Evolutionary conservation across 768 basidiomycete species (phyloP), one percentile per base, ranked within the genome.

Genomic region (Fibroporia radiculosa): DNA sequence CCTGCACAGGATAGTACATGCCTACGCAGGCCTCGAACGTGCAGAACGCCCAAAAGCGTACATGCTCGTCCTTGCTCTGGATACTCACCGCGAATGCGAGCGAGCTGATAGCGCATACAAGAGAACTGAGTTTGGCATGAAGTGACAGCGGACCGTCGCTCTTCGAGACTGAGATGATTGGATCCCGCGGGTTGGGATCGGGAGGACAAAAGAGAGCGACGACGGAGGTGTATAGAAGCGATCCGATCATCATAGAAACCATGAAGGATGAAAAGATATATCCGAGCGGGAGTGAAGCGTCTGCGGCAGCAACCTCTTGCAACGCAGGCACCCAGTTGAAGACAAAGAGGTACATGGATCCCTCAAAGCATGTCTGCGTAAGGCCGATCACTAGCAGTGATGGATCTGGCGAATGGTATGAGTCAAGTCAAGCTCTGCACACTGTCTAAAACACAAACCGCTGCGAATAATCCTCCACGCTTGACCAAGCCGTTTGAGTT

Each of bases 321-420:
- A 88, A 66, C 1, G 78, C 72, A 1, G 86, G 84, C 0, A 88
- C 85, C 85, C 85, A 88, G 49, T 82, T 68, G 66, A 86, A 88
- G 51, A 87, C 85, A 62, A 87, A 88, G 48, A 87, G 73, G 62
- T 88, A 87, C 84, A 87, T 85, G 4, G 82, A 84, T 2, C 85
- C 86, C 58, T 88, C 84, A 57, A 88, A 88, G 62, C 81, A 84
- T 1, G 85, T 88, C 62, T 88, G 84, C 0, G 79, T 79, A 42
- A 87, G 62, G 25, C 84, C 82, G 18, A 88, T 72, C 20, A 74
- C 73, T 48, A 85, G 62, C 8, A 88, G 68, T 37, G 75, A 55
- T 1, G 75, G 71, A 56, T 86, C 84, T 84, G 55, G 36, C 20
- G 24, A 25, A 24, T 24, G 5, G 6, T 10, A 11, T 11, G 1